phyloP scores from a whole-genome alignment of 2,329 filamentous ascomycete species.

The Exophiala calicioides region DNA sequence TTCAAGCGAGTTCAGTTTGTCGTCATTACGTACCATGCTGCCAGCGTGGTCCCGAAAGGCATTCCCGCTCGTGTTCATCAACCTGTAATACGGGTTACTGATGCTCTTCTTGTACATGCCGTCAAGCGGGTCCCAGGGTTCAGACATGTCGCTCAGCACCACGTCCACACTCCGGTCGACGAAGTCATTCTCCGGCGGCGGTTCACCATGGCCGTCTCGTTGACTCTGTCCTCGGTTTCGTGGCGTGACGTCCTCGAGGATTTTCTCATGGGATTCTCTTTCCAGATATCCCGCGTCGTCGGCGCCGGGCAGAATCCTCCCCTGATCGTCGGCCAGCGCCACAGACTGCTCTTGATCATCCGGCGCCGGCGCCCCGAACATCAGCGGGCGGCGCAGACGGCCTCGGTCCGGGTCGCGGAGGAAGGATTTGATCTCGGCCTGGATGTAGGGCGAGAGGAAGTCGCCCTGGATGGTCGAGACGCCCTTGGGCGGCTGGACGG shows the following conservation, averaged over 20 bases:
- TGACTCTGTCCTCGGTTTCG: constrained; percentile 41
- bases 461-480: constrained; percentile 96
- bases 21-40: constrained; percentile 73
- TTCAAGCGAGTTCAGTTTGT: background rate
- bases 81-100: constrained; percentile 95
- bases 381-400: constrained; percentile 45
- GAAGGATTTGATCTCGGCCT: constrained; percentile 73
- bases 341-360: constrained; percentile 4
- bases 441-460: constrained; percentile 76
- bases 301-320: background rate
- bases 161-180: constrained; percentile 73
- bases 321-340: constrained; percentile 26
- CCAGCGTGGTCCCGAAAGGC: constrained; percentile 83
- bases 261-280: constrained; percentile 29
- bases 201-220: constrained; percentile 34
- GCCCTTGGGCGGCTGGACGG: constrained; percentile 83
- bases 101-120: constrained; percentile 83
- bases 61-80: constrained; percentile 98
- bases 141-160: constrained; percentile 98
- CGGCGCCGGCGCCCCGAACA: background rate
- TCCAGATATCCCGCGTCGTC: constrained; percentile 26
- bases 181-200: constrained; percentile 30
- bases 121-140: constrained; percentile 81
- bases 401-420: constrained; percentile 65
- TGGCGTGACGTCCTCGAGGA: constrained; percentile 38